phyloP scores from a whole-genome alignment of 1,139 yeast species.

The Meyerozyma sp. region DNA sequence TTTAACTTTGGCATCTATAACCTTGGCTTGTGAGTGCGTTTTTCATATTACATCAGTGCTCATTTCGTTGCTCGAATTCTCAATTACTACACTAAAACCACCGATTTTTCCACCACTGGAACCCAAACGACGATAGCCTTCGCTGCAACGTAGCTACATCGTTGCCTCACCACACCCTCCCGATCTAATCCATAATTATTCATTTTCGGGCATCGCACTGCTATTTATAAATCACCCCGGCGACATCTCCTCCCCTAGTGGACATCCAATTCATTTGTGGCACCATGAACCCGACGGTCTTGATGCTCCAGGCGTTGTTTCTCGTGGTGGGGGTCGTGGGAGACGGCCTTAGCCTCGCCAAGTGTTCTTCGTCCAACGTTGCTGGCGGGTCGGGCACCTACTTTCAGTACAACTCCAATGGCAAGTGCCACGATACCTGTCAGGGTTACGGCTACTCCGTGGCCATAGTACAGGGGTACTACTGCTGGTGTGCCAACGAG shows the following conservation, averaged over 20 bases:
- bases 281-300: neutral
- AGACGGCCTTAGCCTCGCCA: slow-evolving; percentile 11
- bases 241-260: neutral
- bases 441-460: slow-evolving; percentile 39
- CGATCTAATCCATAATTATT: too few relatives aligned
- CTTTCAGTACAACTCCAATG: slow-evolving; percentile 44
- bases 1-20: neutral
- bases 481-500: slow-evolving; percentile 60
- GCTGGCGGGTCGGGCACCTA: slow-evolving; percentile 17
- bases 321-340: slow-evolving; percentile 5
- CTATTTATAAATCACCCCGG: neutral
- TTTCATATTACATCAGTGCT: neutral
- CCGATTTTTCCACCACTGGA: too few relatives aligned
- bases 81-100: neutral
- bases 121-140: too few relatives aligned
- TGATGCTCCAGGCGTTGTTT: neutral
- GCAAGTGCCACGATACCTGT: slow-evolving; percentile 49
- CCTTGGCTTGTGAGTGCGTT: neutral
- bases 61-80: neutral
- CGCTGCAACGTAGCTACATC: too few relatives aligned
- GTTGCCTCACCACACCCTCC: neutral
- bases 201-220: neutral
- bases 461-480: slow-evolving; percentile 46
- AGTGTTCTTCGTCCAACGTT: slow-evolving; percentile 46
- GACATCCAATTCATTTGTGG: neutral